phyloP scores from a whole-genome alignment of 2,329 filamentous ascomycete genomes.

The Canariomyces notabilis region DNA sequence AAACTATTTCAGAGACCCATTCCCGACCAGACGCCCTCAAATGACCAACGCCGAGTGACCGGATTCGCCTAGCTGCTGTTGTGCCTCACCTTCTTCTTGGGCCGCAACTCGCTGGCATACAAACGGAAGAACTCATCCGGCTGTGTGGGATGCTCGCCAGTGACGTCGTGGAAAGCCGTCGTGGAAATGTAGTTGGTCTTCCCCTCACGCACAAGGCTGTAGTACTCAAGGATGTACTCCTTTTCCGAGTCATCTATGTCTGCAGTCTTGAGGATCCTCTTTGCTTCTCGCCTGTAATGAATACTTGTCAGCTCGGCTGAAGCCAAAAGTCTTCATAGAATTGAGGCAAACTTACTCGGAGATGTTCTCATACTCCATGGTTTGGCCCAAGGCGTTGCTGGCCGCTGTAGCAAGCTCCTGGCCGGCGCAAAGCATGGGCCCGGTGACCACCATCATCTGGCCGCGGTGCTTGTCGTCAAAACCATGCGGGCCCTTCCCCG shows the following conservation, averaged over 20 bases:
- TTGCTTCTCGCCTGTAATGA: slow-evolving; percentile 26
- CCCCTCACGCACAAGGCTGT: slow-evolving; percentile 46
- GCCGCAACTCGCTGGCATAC: slow-evolving; percentile 37
- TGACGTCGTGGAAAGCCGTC: slow-evolving; percentile 45
- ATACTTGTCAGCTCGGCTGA: slow-evolving; percentile 2
- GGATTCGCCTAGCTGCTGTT: slow-evolving; percentile 1
- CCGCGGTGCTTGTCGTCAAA: slow-evolving; percentile 47
- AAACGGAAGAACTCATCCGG: slow-evolving; percentile 45
- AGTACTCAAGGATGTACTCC: slow-evolving; percentile 47
- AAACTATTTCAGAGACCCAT: no score
- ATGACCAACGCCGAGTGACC: neutral
- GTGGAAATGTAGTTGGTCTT: slow-evolving; percentile 52
- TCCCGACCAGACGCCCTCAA: no score
- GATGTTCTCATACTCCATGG: slow-evolving; percentile 43
- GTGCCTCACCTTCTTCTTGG: slow-evolving; percentile 31
- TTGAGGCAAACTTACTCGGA: slow-evolving; percentile 33
- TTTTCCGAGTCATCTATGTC: slow-evolving; percentile 36
- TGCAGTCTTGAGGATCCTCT: slow-evolving; percentile 31
- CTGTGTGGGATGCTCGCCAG: slow-evolving; percentile 41
- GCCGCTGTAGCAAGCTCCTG: slow-evolving; percentile 43
- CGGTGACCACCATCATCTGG: slow-evolving; percentile 48
- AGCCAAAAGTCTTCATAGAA: slow-evolving; percentile 7
- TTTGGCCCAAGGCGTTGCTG: slow-evolving; percentile 37
- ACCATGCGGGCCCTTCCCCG: slow-evolving; percentile 43
- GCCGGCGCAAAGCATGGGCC: slow-evolving; percentile 42